A percentile compares a stretch with the other conserved stretches of the same genome.
phyloP scores from a whole-genome alignment of 106 monocot genomes.

The Phalaenopsis equestris region DNA sequence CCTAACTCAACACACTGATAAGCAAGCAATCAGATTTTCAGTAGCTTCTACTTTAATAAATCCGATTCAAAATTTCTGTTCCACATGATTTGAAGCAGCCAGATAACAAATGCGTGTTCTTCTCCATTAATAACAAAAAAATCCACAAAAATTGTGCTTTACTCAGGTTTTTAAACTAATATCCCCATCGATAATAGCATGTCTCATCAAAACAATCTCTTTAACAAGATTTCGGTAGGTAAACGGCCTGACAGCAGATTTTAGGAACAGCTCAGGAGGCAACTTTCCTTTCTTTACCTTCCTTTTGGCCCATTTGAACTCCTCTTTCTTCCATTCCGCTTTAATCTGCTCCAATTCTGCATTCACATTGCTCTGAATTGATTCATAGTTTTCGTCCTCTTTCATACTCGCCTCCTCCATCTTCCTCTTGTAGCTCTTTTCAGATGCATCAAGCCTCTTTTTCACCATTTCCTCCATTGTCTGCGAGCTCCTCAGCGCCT shows the following conservation, averaged over 20 bases:
- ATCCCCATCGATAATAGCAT: conserved; percentile 79
- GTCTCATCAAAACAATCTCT: conserved; percentile 86
- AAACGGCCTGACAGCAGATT: conserved; percentile 83
- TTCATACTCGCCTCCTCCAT: conserved; percentile 19
- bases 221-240: conserved; percentile 92
- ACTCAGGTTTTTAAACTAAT: conserved; percentile 20
- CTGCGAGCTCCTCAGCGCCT: conserved; percentile 51
- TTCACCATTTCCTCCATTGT: conserved; percentile 80
- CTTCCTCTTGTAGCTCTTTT: conserved; percentile 24
- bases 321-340: conserved; percentile 12
- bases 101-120: not conserved
- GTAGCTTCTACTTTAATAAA: not conserved
- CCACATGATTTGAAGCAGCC: not conserved
- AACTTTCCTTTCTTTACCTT: conserved; percentile 33
- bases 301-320: conserved; percentile 11
- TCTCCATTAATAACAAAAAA: not conserved
- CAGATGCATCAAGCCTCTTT: conserved; percentile 51
- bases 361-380: not conserved
- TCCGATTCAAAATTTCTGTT: not conserved
- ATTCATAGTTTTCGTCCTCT: conserved; percentile 4
- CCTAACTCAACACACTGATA: not conserved
- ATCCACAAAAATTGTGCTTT: not conserved
- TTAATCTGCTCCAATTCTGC: conserved; percentile 3
- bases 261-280: conserved; percentile 58
- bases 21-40: not conserved